phyloP scores from a whole-genome alignment of 2,329 filamentous ascomycete genomes.

The Venturia carpophila region DNA sequence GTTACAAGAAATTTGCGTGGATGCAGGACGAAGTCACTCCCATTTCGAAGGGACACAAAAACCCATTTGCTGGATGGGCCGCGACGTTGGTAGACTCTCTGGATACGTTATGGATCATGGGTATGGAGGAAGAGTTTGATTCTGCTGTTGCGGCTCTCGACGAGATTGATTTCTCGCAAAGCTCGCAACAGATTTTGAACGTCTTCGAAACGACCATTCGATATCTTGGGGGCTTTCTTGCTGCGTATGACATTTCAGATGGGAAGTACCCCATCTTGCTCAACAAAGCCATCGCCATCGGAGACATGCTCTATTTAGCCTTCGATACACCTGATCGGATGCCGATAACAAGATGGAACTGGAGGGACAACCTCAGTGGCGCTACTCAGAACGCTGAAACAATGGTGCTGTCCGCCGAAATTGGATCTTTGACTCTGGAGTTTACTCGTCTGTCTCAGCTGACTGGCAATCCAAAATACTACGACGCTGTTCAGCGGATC shows the following conservation, averaged over 20 bases:
- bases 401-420: conserved; percentile 30
- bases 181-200: conserved; percentile 29
- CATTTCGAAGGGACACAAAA: conserved; percentile 40
- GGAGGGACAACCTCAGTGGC: conserved; percentile 26
- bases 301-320: conserved; percentile 37
- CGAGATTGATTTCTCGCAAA: conserved; percentile 47
- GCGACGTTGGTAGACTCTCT: conserved; percentile 54
- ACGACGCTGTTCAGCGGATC: conserved; percentile 33
- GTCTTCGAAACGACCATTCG: conserved; percentile 36
- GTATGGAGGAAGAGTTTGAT: conserved; percentile 48
- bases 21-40: conserved; percentile 46
- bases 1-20: conserved; percentile 48
- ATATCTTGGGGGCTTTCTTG: conserved; percentile 32
- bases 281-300: conserved; percentile 34
- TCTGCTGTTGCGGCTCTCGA: conserved; percentile 45
- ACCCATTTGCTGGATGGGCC: conserved; percentile 48
- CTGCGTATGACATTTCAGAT: conserved; percentile 32
- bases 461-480: conserved; percentile 33
- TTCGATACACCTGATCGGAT: conserved; percentile 39
- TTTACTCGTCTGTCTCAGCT: conserved; percentile 35
- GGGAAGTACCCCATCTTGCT: conserved; percentile 32
- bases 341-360: conserved; percentile 34
- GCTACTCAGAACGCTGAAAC: conserved; percentile 26
- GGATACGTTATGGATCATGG: conserved; percentile 58
- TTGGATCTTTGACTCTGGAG: conserved; percentile 33